Conservation (phyloP, 176 grass and related monocot species). For the Avena sativa region DNA sequence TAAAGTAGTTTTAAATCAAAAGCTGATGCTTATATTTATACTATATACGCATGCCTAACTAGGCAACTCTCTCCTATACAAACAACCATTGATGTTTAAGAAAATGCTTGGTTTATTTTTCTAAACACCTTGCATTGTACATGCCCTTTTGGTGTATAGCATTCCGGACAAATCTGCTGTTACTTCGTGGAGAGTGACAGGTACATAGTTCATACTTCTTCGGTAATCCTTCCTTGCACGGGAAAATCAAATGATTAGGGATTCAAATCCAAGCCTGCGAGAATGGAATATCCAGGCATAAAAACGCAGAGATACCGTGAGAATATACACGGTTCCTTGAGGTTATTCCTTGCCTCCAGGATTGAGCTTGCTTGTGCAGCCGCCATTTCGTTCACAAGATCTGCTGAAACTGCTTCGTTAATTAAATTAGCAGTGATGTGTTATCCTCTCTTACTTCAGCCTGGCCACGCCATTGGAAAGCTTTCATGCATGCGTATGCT, state of each 20-base stretch:
- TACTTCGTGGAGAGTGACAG: too few relatives aligned
- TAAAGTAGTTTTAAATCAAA: too few relatives aligned
- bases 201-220: too few relatives aligned
- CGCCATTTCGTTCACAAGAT: slow-evolving; percentile 32
- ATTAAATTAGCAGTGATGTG: neutral
- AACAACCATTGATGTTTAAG: too few relatives aligned
- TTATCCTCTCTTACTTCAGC: neutral
- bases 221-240: neutral
- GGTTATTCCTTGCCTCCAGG: slow-evolving; percentile 33
- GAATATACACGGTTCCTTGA: slow-evolving; percentile 33
- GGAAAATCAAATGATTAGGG: neutral
- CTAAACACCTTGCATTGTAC: too few relatives aligned
- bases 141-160: too few relatives aligned
- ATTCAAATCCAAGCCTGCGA: neutral
- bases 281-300: slow-evolving; percentile 53
- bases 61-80: too few relatives aligned
- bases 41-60: too few relatives aligned
- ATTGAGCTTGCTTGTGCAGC: neutral
- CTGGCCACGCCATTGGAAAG: neutral
- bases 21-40: too few relatives aligned
- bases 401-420: slow-evolving; percentile 31
- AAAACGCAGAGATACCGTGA: slow-evolving; percentile 13
- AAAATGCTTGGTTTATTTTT: too few relatives aligned
- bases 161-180: too few relatives aligned
- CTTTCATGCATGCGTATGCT: slow-evolving; percentile 40